Conservation (phyloP, 805 yeast genomes). For the Hanseniaspora mollemarum region DNA sequence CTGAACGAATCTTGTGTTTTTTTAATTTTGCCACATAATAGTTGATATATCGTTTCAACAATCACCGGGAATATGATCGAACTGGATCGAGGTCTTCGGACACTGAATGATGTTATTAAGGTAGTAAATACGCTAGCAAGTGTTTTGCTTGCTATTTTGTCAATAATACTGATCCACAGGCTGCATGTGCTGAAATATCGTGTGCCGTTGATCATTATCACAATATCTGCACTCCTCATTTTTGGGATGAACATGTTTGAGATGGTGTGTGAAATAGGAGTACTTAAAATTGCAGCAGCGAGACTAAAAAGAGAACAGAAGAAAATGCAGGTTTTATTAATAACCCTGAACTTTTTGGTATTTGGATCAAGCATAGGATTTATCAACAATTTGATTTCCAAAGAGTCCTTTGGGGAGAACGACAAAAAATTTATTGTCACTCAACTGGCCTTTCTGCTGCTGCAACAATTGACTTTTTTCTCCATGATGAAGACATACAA, state of each 20-base stretch:
- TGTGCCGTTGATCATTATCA: not conserved
- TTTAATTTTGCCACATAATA: no score
- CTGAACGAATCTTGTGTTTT: no score
- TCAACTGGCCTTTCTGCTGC: slow-evolving; percentile 10
- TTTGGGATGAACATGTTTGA: not conserved
- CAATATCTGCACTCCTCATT: not conserved
- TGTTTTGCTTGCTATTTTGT: not conserved
- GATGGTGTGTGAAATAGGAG: not conserved
- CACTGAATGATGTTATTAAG: not conserved
- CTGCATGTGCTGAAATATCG: not conserved
- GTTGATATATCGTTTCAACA: no score
- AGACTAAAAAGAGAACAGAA: not conserved
- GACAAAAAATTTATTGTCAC: slow-evolving; percentile 4
- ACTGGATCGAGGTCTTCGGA: no score
- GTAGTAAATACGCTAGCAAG: not conserved
- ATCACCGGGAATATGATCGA: no score
- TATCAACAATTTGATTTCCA: not conserved
- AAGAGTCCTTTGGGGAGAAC: not conserved
- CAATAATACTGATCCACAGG: not conserved
- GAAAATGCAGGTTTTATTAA: not conserved
- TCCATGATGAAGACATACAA: slow-evolving; percentile 4
- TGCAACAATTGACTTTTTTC: slow-evolving; percentile 3
- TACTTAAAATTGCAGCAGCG: not conserved
- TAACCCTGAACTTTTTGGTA: not conserved
- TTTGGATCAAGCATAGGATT: slow-evolving; percentile 4